Percentiles rank a stretch among this genome's conserved stretches.
phyloP scores from a whole-genome alignment of 1,284 basidiomycete species.

The Vanrija sp. region DNA sequence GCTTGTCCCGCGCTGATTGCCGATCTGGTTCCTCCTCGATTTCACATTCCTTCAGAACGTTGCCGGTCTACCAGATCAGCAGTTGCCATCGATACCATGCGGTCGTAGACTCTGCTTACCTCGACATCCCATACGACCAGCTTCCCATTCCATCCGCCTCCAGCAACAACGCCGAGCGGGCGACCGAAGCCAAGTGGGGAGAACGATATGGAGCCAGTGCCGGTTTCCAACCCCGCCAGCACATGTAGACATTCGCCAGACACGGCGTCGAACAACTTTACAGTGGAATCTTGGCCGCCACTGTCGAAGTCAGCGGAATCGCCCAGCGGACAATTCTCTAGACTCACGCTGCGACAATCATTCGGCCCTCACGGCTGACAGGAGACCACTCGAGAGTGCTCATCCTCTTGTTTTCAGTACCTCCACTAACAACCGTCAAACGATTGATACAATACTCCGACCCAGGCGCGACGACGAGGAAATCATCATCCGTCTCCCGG shows the following conservation, averaged over 20 bases:
- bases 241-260: conserved; percentile 33
- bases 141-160: conserved; percentile 40
- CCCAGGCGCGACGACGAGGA: conserved; percentile 21
- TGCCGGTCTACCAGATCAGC: conserved; percentile 23
- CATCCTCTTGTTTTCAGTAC: conserved; percentile 42
- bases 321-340: not conserved
- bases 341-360: conserved; percentile 45
- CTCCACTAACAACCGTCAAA: conserved; percentile 31
- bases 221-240: conserved; percentile 32
- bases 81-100: too few relatives aligned
- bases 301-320: conserved; percentile 8
- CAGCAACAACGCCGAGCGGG: conserved; percentile 29
- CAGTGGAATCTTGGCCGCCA: conserved; percentile 42
- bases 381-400: conserved; percentile 41
- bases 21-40: conserved; percentile 30
- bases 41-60: conserved; percentile 25
- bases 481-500: conserved; percentile 20
- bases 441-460: conserved; percentile 32
- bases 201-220: conserved; percentile 40
- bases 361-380: conserved; percentile 19
- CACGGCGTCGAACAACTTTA: conserved; percentile 39
- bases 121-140: conserved; percentile 39
- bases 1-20: conserved; percentile 25
- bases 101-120: conserved; percentile 8
- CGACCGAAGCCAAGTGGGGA: conserved; percentile 25